Percentiles rank a stretch among this genome's conserved stretches.
Evolutionary conservation across 805 yeast species (phyloP).

Genomic region (Yarrowia phangngaensis): DNA sequence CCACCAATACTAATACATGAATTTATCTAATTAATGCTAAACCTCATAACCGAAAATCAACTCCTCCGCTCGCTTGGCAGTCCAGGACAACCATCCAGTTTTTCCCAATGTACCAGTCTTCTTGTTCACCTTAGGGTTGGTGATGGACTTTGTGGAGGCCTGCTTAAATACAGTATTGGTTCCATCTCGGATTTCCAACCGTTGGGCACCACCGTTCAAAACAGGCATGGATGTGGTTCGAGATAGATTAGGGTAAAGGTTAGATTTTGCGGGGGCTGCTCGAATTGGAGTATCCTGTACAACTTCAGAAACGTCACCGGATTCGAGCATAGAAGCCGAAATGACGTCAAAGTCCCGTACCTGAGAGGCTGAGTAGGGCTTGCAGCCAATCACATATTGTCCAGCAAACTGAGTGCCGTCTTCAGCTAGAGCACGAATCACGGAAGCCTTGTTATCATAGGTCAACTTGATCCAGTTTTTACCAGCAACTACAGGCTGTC

Average conservation of each 20-base stretch:
- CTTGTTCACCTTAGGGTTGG: conserved; percentile 18
- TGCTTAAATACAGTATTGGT: conserved; percentile 33
- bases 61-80: conserved; percentile 42
- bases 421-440: conserved; percentile 78
- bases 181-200: conserved; percentile 31
- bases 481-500: conserved; percentile 73
- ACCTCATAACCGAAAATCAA: conserved; percentile 54
- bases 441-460: conserved; percentile 68
- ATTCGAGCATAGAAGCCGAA: conserved; percentile 14
- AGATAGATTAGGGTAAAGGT: conserved; percentile 30
- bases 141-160: conserved; percentile 28
- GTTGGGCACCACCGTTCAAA: conserved; percentile 6
- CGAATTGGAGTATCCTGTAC: conserved; percentile 29
- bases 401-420: conserved; percentile 73
- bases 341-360: conserved; percentile 27
- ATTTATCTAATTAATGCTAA: too few species aligned
- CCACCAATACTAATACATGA: too few species aligned
- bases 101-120: conserved; percentile 13
- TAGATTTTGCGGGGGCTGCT: too few species aligned
- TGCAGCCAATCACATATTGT: conserved; percentile 55
- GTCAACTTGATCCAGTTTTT: conserved; percentile 89
- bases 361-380: conserved; percentile 58
- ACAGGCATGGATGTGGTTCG: conserved; percentile 20
- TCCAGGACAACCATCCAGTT: conserved; percentile 38
- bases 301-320: conserved; percentile 27